Evolutionary conservation across 75 land plant genomes (phyloP), one percentile per base, ranked within the genome.

Genomic region (Cupressus sempervirens): DNA sequence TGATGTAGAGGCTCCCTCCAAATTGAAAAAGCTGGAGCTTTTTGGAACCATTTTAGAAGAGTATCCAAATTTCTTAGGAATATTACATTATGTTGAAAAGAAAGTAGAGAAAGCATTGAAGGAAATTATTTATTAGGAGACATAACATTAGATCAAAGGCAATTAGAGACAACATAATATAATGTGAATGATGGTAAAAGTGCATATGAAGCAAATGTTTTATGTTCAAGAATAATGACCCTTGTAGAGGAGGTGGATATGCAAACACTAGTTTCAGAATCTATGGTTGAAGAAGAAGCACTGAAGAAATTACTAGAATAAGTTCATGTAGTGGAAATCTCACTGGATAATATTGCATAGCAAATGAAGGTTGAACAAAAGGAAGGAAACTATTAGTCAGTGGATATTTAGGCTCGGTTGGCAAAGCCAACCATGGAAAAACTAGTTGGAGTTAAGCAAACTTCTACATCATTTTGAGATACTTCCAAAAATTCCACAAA

Each of bases 361-460:
- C 46, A 79, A n/a, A 48, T 4, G 10, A 45, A 45, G 45, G 50
- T n/a, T 45, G 15, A 48, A 79, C 12, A 26, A 43, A 41, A 79
- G 52, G 81, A 79, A 45, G 50, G 41, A 41, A 38, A 23, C 79
- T 23, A 40, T n/a, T n/a, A 40, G 14, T 38, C 36, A 4, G 79
- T 76, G 38, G 79, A 79, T 36, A 46, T 1, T 79, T 79, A 32
- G 29, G 4, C 81, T 79, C 52, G 45, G 29, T 26, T 43, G 45
- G 81, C 46, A 45, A 79, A 11, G 81, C 11, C 81, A 79, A 79
- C 13, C 41, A 79, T 79, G 81, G 81, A 79, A 15, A 79, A 79
- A 79, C 52, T n/a, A 3, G n/a, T 43, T 43, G 81, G 81, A 79
- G 30, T 30, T 82, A 82, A 82, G 34, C 36, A 48, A 23, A 54